Evolutionary conservation across 2,329 filamentous ascomycete genomes (phyloP), one percentile per base, ranked within the genome.

Genomic region (Fusarium sarcochroum): DNA sequence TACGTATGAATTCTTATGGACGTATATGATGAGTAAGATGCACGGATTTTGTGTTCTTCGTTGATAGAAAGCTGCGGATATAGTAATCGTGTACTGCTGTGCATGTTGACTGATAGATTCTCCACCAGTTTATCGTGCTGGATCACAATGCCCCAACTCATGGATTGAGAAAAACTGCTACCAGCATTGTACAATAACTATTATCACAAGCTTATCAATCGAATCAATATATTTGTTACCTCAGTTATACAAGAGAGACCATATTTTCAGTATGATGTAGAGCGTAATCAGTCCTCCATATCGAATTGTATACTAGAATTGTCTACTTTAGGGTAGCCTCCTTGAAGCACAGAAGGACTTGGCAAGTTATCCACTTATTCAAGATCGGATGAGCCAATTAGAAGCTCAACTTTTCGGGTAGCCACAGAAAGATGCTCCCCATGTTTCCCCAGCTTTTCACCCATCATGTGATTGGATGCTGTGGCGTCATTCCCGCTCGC

Each of bases 401-500:
- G 6, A 11, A 35, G 17, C 5, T 15, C n/a, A 45, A 8, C 17
- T 6, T 46, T 27, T 30, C 41, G 42, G 35, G 17, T 25, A 45
- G 52, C 10, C 48, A 37, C 46, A 14, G 9, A 38, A 41, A 51
- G n/a, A 44, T 58, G 44, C 14, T 49, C 46, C 70, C 64, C 71
- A 68, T 73, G 59, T 63, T 71, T 69, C 72, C 72, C 72, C 70
- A 71, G 71, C 65, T 73, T 73, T 73, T 63, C 21, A 18, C 14
- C 21, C 35, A 65, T 74, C 72, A 74, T 73, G 72, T 74, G 72
- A 74, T 73, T 58, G 58, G 46, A 41, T 30, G 34, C 56, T 56
- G 69, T 74, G 70, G 68, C 70, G 70, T 74, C 72, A 74, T 73
- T 74, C 66, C 70, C 72, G 52, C 40, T 72, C 40, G 68, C 71